Base-by-base conservation (phyloP, 192 early-diverging fungal species). In the Chytriomyces sp. region DNA sequence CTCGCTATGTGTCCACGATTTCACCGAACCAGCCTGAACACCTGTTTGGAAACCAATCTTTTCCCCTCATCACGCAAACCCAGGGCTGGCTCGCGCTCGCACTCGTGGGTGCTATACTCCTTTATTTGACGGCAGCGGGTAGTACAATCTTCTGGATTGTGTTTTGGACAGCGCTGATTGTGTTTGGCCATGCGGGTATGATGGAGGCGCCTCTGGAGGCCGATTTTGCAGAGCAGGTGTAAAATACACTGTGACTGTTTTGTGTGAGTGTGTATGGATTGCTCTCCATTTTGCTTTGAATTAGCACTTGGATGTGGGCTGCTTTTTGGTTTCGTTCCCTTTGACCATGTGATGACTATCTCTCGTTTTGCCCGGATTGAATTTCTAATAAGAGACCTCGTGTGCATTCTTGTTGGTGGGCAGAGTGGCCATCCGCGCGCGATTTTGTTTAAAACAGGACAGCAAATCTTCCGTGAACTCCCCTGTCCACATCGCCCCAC, bases 151-250 rank as follows among this genome's bases (percentile, higher is more conserved):
- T 85, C 57, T 85, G 75, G 72, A 58, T 85, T 70, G 55, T 61
- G 7, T 17, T 77, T 1, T 59, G 76, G 14, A 61, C 67, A 32
- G 77, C 59, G 22, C 17, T 70, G 14, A 40, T 85, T 54, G 70
- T 81, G 12, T 53, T 26, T 22, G 62, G 59, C 19, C 83, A 85
- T 72, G 83, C 78, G 5, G 83, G 83, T 25, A 38, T 70, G 7
- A 75, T 84, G 80, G 82, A 84, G 14, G 78, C 74, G 59, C 82
- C 82, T 2, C 36, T 84, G 19, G 82, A 81, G 53, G 77, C 74
- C 14, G 76, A 75, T 33, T 81, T 75, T 77, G 72, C 33, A 3
- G 64, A 69, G 28, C 62, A 74, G 8, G 70, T 3, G 19, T n/a
- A 28, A 58, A 28, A 7, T 17, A 30, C 22, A 28, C 3, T 28